Evolutionary conservation across 345 rosid genomes (phyloP).

Genomic region (Eucalyptus polybractea): DNA sequence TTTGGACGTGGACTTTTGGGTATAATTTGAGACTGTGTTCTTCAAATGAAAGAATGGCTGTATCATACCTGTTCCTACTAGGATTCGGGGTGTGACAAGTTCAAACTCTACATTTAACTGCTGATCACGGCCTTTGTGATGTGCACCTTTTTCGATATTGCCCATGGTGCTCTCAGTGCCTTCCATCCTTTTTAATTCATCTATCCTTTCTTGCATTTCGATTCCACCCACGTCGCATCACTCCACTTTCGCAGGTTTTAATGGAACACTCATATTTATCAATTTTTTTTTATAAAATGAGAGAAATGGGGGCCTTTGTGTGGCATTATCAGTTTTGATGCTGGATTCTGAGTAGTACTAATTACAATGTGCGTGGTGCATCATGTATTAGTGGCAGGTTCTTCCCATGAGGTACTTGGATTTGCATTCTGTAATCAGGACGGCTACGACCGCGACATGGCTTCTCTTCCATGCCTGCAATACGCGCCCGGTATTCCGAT

Average conservation of each 20-base stretch:
- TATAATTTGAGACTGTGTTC: too few relatives aligned
- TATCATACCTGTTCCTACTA: too few relatives aligned
- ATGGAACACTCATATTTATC: neutral
- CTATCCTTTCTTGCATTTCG: neutral
- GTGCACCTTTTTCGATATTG: neutral
- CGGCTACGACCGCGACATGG: neutral
- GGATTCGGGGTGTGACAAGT: neutral
- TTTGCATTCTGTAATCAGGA: neutral
- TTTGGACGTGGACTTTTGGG: too few relatives aligned
- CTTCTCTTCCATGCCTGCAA: neutral
- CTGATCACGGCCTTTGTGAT: neutral
- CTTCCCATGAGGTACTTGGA: neutral
- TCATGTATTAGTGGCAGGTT: neutral
- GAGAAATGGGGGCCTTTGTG: neutral
- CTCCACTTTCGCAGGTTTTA: neutral
- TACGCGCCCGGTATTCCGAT: neutral
- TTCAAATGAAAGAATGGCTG: rapidly evolving
- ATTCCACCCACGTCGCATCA: neutral
- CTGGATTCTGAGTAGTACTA: neutral
- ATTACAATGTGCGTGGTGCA: neutral
- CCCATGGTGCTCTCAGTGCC: neutral
- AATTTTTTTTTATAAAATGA: neutral
- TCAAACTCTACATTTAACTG: neutral
- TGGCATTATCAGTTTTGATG: neutral
- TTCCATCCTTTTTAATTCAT: neutral